A percentile compares a stretch with the other conserved stretches of the same genome.
Evolutionary conservation across 2,329 filamentous ascomycete genomes (phyloP).

Genomic region (Botryosphaeria agaves): DNA sequence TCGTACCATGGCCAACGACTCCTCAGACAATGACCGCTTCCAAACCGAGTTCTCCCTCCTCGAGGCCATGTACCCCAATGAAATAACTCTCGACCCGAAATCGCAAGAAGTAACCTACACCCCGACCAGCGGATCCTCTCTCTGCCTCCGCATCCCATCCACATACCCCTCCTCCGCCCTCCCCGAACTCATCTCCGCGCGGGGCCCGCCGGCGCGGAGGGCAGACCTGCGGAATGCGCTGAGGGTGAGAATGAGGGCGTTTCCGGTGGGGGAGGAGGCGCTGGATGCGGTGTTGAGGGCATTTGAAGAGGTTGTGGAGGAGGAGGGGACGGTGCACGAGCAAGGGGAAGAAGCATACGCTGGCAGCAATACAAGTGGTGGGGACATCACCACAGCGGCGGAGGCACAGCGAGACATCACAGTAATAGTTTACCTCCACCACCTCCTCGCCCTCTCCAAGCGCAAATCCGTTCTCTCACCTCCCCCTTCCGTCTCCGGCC

Average conservation of each 20-base stretch:
- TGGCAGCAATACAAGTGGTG: background rate
- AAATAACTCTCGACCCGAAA: constrained; percentile 16
- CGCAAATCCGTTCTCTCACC: constrained; percentile 25
- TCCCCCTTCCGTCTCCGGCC: constrained; percentile 15
- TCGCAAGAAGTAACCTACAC: constrained; percentile 21
- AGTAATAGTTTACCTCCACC: constrained; percentile 27
- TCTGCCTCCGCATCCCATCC: constrained; percentile 21
- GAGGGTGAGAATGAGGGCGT: constrained; percentile 11
- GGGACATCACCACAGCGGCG: background rate
- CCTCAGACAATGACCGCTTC: too few species aligned
- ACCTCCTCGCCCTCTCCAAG: constrained; percentile 27
- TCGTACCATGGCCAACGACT: too few species aligned
- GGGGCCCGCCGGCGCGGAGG: constrained; percentile 13
- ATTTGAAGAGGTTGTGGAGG: constrained; percentile 14
- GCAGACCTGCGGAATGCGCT: constrained; percentile 18
- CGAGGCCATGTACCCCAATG: constrained; percentile 26
- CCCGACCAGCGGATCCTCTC: constrained; percentile 8
- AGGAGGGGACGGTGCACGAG: constrained; percentile 1
- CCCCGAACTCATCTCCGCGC: constrained; percentile 22
- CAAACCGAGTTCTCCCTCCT: constrained; percentile 25
- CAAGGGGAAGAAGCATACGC: too few species aligned
- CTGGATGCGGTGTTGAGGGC: constrained; percentile 23
- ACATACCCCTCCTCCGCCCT: constrained; percentile 17
- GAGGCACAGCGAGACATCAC: constrained; percentile 10
- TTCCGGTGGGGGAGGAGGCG: constrained; percentile 19